phyloP scores from a whole-genome alignment of 1,284 basidiomycete genomes.

The Stygiomarasmius scandens region DNA sequence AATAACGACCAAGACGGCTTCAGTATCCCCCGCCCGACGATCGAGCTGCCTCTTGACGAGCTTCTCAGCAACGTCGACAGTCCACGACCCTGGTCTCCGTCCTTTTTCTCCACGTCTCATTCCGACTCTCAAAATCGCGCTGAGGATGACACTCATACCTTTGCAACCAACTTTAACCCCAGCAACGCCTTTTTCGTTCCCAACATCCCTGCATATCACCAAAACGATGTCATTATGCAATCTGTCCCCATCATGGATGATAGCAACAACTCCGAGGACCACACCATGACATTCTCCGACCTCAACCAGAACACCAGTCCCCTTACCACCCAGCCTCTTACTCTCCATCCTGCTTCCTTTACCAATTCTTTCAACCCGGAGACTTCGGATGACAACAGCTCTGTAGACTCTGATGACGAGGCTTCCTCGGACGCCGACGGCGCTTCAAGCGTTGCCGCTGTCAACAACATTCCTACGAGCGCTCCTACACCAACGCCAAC shows the following conservation, averaged over 20 bases:
- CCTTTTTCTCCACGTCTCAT: constrained; percentile 12
- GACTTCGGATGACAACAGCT: constrained; percentile 27
- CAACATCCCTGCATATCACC: constrained; percentile 17
- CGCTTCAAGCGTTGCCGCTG: constrained; percentile 36
- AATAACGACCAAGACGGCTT: constrained; percentile 48
- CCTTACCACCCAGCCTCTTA: background rate
- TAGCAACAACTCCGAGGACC: background rate
- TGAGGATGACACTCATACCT: background rate
- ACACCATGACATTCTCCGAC: background rate
- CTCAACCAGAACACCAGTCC: background rate
- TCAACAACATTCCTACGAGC: background rate
- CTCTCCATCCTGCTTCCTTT: constrained; percentile 9
- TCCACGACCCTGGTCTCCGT: constrained; percentile 22
- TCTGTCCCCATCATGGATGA: constrained; percentile 11
- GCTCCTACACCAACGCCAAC: background rate
- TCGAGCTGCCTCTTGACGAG: constrained; percentile 79
- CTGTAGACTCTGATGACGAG: constrained; percentile 32
- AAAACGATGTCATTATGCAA: constrained; percentile 32
- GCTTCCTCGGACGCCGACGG: constrained; percentile 31
- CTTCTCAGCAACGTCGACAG: constrained; percentile 53
- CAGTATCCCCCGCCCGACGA: constrained; percentile 72
- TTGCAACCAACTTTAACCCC: background rate
- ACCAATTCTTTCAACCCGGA: constrained; percentile 2
- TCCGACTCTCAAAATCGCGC: constrained; percentile 4
- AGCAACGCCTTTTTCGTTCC: constrained; percentile 11